phyloP scores from a whole-genome alignment of 805 yeast species.

The Lachancea waltii region DNA sequence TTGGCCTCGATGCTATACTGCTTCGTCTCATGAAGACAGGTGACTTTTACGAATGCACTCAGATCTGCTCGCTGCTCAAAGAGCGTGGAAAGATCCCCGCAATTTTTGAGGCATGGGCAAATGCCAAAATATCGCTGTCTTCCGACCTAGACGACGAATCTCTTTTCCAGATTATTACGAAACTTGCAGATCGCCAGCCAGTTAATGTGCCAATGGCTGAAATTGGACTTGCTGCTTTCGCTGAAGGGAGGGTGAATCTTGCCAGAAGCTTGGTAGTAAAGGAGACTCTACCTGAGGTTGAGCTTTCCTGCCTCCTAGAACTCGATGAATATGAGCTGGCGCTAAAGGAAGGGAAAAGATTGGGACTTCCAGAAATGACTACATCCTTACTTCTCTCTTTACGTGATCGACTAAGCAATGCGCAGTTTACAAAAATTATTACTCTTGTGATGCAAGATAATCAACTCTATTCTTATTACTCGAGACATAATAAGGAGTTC shows the following conservation, averaged over 20 bases:
- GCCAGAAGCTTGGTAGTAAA: slow-evolving; percentile 60
- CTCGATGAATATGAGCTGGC: slow-evolving; percentile 73
- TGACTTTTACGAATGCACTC: slow-evolving; percentile 55
- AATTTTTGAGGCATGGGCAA: slow-evolving; percentile 77
- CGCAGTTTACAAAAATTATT: slow-evolving; percentile 65
- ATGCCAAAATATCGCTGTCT: slow-evolving; percentile 54
- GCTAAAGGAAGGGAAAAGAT: slow-evolving; percentile 55
- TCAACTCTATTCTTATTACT: slow-evolving; percentile 30
- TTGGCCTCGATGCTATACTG: slow-evolving; percentile 55
- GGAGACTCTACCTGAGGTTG: slow-evolving; percentile 54
- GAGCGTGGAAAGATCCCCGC: slow-evolving; percentile 37
- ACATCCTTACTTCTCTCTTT: slow-evolving; percentile 41
- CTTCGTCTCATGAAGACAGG: slow-evolving; percentile 52
- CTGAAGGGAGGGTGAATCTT: slow-evolving; percentile 68
- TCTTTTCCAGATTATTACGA: slow-evolving; percentile 44
- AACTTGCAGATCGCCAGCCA: slow-evolving; percentile 34
- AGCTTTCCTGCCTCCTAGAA: slow-evolving; percentile 56
- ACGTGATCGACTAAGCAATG: slow-evolving; percentile 44
- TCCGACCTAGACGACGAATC: slow-evolving; percentile 51
- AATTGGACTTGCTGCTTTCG: slow-evolving; percentile 23
- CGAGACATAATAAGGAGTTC: slow-evolving; percentile 33
- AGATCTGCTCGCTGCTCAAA: slow-evolving; percentile 47
- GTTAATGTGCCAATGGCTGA: slow-evolving; percentile 17
- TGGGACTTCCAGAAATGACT: slow-evolving; percentile 55
- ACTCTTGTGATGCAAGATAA: slow-evolving; percentile 36